These are phyloP conservation scores for Penicillium waksmanii DNA, from an alignment of 495 filamentous ascomycete species.

Conservation along the genomic window DNA sequence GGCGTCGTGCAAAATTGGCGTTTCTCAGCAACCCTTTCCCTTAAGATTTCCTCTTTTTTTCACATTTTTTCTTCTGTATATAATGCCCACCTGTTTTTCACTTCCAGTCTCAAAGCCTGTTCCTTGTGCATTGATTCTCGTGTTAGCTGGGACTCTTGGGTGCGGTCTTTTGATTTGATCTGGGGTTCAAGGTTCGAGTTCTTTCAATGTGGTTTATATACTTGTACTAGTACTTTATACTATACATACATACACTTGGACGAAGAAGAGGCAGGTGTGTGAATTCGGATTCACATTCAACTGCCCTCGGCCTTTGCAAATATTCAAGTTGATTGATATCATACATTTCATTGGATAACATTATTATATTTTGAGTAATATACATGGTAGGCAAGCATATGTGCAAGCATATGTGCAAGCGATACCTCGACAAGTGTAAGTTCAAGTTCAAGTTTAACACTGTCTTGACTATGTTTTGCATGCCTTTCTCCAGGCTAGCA, in stretches of 20 bases:
- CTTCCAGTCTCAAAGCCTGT: not conserved
- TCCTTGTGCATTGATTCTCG: not conserved
- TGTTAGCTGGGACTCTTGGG: not conserved
- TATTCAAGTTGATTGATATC: slow-evolving; percentile 1
- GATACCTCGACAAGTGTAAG: not conserved
- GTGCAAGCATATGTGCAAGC: not conserved
- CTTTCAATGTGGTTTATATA: not conserved
- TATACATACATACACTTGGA: no score
- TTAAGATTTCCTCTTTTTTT: not conserved
- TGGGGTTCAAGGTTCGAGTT: not conserved
- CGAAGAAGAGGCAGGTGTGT: no score
- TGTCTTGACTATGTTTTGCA: no score
- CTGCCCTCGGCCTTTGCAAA: not conserved
- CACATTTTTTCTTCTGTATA: not conserved
- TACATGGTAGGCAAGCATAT: not conserved
- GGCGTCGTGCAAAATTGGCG: slow-evolving; percentile 19
- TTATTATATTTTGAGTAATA: not conserved
- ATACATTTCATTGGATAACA: not conserved
- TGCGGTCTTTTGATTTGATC: no score
- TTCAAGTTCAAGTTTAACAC: no score
- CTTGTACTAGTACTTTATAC: no score
- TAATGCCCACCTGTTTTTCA: not conserved
- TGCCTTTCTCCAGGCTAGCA: no score
- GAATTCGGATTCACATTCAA: no score
- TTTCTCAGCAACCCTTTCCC: slow-evolving; percentile 14